phyloP scores from a whole-genome alignment of 176 grass and related monocot genomes.

The Musa troglodytarum region DNA sequence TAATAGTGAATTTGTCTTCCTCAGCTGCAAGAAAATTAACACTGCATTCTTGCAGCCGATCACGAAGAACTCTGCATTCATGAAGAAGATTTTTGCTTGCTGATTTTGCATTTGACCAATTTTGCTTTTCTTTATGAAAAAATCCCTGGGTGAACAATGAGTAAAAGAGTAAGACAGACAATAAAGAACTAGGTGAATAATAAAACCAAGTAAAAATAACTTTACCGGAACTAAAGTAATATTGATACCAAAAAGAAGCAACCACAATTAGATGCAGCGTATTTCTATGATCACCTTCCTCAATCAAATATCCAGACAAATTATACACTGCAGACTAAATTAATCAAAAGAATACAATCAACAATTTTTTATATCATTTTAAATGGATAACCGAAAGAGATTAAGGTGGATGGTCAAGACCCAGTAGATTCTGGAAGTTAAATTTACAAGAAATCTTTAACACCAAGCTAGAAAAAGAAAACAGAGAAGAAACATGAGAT shows the following conservation, averaged over 20 bases:
- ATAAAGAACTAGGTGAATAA: not conserved
- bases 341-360: not conserved
- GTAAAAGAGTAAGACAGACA: conserved; percentile 1
- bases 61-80: conserved; percentile 61
- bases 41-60: conserved; percentile 73
- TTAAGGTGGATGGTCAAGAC: too few species aligned
- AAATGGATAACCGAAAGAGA: too few species aligned
- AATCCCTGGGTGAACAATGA: conserved; percentile 33
- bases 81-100: conserved; percentile 58
- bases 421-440: too few species aligned
- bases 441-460: not conserved
- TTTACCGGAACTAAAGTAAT: not conserved
- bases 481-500: too few species aligned
- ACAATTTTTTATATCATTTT: too few species aligned
- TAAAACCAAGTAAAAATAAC: not conserved
- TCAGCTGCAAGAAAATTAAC: conserved; percentile 69
- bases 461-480: not conserved
- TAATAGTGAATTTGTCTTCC: conserved; percentile 46
- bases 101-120: conserved; percentile 31
- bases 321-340: not conserved
- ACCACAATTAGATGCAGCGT: not conserved
- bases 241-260: not conserved
- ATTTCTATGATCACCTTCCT: not conserved
- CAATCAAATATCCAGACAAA: not conserved
- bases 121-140: conserved; percentile 49